These are phyloP conservation scores for Fabrea salina DNA, from an alignment of 169 alveolate genomes.

Conservation along the genomic window DNA sequence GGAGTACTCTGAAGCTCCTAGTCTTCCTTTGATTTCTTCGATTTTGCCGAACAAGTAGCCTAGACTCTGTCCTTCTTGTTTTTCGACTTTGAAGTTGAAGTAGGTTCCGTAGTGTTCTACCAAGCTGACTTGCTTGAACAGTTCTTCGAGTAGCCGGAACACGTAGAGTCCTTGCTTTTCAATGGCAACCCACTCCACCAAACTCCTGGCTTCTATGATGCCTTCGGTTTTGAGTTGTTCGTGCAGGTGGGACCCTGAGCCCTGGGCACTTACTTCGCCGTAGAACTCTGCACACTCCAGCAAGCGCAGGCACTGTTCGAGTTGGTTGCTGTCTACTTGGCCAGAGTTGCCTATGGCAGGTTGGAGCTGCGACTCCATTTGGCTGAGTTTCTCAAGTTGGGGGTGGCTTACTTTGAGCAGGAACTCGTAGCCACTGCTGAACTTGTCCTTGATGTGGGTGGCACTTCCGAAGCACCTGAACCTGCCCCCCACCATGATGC, in stretches of 20 bases:
- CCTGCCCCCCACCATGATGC: conserved; percentile 85
- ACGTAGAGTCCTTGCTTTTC: not conserved
- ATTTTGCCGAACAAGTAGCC: conserved; percentile 50
- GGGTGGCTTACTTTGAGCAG: conserved; percentile 1
- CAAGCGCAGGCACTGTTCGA: not conserved
- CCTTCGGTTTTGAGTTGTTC: not conserved
- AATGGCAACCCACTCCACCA: conserved; percentile 3
- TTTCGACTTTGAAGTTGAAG: conserved; percentile 41
- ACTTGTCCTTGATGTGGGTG: conserved; percentile 57
- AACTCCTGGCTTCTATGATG: not conserved
- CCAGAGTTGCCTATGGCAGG: not conserved
- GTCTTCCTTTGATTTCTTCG: conserved; percentile 46
- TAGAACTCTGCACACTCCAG: not conserved
- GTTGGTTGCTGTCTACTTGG: not conserved
- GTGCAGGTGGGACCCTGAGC: not conserved
- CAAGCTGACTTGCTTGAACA: not conserved
- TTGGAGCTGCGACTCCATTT: not conserved
- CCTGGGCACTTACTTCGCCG: not conserved
- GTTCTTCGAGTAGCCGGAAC: not conserved
- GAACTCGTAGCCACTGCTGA: conserved; percentile 48
- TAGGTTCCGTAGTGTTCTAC: conserved; percentile 50
- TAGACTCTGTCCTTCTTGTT: conserved; percentile 30
- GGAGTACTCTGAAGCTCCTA: conserved; percentile 59
- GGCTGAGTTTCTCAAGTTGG: not conserved
- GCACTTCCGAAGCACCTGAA: conserved; percentile 82